A percentile compares a stretch with the other conserved stretches of the same genome.
Evolutionary conservation across 1,284 basidiomycete species (phyloP).

Genomic region (Macrocystidia cucumis): DNA sequence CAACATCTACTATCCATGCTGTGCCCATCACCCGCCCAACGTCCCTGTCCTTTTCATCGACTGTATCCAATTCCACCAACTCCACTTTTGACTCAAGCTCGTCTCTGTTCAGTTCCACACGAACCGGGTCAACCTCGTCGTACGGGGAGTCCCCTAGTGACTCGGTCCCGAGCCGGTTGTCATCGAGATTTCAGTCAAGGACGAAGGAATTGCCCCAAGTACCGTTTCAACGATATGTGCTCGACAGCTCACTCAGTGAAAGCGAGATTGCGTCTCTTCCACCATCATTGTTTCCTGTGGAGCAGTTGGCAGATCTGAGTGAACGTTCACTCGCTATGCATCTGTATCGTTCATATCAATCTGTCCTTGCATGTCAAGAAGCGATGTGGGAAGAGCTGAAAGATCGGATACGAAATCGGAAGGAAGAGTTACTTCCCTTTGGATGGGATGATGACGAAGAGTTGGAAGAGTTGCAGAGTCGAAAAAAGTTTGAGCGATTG

Average conservation of each 20-base stretch:
- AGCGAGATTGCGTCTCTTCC: conserved; percentile 29
- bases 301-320: conserved; percentile 37
- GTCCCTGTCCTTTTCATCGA: conserved; percentile 43
- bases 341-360: conserved; percentile 53
- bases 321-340: conserved; percentile 66
- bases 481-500: conserved; percentile 57
- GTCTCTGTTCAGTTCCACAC: conserved; percentile 20
- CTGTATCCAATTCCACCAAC: conserved; percentile 19
- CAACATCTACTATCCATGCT: no score
- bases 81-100: conserved; percentile 20
- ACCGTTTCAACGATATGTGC: conserved; percentile 22
- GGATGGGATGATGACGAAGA: conserved; percentile 67
- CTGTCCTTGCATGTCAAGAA: conserved; percentile 64
- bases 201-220: conserved; percentile 10
- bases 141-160: conserved; percentile 15
- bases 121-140: conserved; percentile 23
- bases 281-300: conserved; percentile 33
- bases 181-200: conserved; percentile 6
- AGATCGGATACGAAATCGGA: conserved; percentile 47
- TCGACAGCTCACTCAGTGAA: conserved; percentile 26
- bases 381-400: conserved; percentile 77
- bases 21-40: conserved; percentile 30
- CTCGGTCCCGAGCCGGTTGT: conserved; percentile 8
- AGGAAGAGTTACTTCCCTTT: conserved; percentile 39
- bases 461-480: conserved; percentile 42